Evolutionary conservation across 129 eudicot species (phyloP), one percentile per base, ranked within the genome.

Genomic region (Erigeron canadensis): DNA sequence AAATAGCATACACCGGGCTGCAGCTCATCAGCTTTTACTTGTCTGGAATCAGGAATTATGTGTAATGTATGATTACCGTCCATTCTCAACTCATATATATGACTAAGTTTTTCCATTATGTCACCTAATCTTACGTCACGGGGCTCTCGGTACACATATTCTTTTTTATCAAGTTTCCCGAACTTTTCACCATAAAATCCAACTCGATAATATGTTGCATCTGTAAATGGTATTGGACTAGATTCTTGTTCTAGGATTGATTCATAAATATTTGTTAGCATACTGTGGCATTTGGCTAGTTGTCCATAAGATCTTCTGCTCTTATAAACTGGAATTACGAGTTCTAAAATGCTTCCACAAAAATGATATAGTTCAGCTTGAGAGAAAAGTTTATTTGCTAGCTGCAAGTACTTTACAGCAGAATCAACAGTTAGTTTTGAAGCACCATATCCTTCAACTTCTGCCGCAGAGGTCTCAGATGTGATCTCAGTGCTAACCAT

Each of bases 391-490:
- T 90, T 89, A 75, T 94, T 94, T 78, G 98, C 98, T 43, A 94
- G 97, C 81, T 90, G 97, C 18, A 94, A 81, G 76, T 94, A 94
- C 69, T 94, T 94, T 18, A 94, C 98, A 48, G 98, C 98, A 5
- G 98, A 94, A 81, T 94, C 98, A 56, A 94, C 97, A 1, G 98
- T 94, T 55, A 94, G 97, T 78, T 94, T 94, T 42, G 98, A 94
- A 66, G 98, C 95, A 77, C 98, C 98, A 41, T 94, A 94, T 53
- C 98, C 98, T 79, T 94, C 98, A 8, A 94, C 97, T 80, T 94
- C 98, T 28, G 97, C 98, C 41, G 98, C 93, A 50, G 98, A 94
- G 10, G 98, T 88, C 85, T 94, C 98, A 0, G 97, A 84, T 53
- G 87, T 78, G 51, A 94, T 87, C 72, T 94, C 98, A 12, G 78